Base-by-base conservation (phyloP, 2,329 filamentous ascomycete species). In the Sarocladium oryzae region DNA sequence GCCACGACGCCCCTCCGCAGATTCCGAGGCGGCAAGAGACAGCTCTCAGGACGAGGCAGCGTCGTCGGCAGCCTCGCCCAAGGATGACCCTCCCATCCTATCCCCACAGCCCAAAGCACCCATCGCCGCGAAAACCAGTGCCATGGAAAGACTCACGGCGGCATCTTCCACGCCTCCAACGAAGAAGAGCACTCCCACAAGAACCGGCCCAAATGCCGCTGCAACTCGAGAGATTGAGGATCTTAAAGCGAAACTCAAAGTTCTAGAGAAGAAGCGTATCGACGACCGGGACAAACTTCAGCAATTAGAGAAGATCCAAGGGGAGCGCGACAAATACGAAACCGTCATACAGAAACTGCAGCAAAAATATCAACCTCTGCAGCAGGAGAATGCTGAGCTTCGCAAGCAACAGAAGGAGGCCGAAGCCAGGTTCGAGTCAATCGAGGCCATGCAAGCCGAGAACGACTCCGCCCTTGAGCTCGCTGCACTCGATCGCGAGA, bases 231-330 rank as follows among this genome's bases (percentile, higher is more conserved):
- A 95, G 61, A 82, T 92, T 18, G 91, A 96, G 58, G 89, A 95
- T 57, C 73, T 96, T 15, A 90, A 96, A 64, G 85, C 89, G 0
- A 96, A 96, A 64, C 72, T 97, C 2, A 84, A 86, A 51, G 77
- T 96, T 3, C 75, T 97, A 60, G 91, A 99, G 65, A 88, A 92
- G 59, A 95, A 96, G 66, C 77, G 89, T 52, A 64, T 79, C 11
- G 92, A 97, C 56, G 89, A 96, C 61, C 81, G 89, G 18, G 91
- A 96, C 59, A 88, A 89, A 63, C 67, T 96, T 49, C 90, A 92
- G 62, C 79, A 77, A 11, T 67, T 96, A 45, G 88, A 95, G 52
- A 83, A 85, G 57, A 69, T 91, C 15, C 84, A 91, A 62, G 76
- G 80, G 16, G 88, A 95, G 60, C 78, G 83, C 24, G 87, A 92